A percentile compares a stretch with the other conserved stretches of the same genome.
Evolutionary conservation across 768 basidiomycete genomes (phyloP).

Genomic region (Calocybe gangraenosa): DNA sequence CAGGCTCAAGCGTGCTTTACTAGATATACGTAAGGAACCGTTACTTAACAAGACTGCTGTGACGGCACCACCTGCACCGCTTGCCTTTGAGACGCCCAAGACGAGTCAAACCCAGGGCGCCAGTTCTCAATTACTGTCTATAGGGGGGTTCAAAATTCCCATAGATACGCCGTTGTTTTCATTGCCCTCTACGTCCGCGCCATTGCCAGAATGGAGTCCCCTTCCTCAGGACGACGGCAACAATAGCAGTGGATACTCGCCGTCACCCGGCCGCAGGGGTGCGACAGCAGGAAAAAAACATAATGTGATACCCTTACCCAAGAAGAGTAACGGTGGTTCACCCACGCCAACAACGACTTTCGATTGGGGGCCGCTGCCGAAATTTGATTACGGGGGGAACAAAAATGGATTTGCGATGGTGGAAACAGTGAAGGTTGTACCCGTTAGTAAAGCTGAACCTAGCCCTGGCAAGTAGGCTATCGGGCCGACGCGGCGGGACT

Average conservation of each 20-base stretch:
- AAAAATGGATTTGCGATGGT: constrained; percentile 16
- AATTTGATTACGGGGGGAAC: constrained; percentile 25
- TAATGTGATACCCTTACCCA: constrained; percentile 31
- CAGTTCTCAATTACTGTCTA: constrained; percentile 8
- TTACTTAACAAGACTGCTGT: constrained; percentile 58
- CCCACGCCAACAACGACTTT: constrained; percentile 33
- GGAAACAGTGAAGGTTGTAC: constrained; percentile 16
- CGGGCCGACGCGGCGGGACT: too few relatives aligned
- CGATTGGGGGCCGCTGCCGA: constrained; percentile 63
- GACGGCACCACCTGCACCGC: constrained; percentile 28
- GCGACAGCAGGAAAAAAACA: constrained; percentile 34
- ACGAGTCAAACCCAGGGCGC: constrained; percentile 12
- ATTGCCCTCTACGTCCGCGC: constrained; percentile 5
- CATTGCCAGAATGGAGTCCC: constrained; percentile 20
- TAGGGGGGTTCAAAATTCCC: constrained; percentile 19
- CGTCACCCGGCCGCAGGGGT: constrained; percentile 27
- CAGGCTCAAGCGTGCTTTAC: constrained; percentile 63
- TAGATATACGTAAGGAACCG: constrained; percentile 58
- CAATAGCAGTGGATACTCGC: constrained; percentile 24
- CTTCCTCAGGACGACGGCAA: constrained; percentile 40
- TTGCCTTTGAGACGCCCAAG: constrained; percentile 34
- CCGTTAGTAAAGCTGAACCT: not conserved
- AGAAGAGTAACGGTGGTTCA: constrained; percentile 25
- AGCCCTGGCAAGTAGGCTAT: too few relatives aligned
- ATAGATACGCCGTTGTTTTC: constrained; percentile 24